Evolutionary conservation across 768 basidiomycete genomes (phyloP).

Genomic region (Tricholoma sp.): DNA sequence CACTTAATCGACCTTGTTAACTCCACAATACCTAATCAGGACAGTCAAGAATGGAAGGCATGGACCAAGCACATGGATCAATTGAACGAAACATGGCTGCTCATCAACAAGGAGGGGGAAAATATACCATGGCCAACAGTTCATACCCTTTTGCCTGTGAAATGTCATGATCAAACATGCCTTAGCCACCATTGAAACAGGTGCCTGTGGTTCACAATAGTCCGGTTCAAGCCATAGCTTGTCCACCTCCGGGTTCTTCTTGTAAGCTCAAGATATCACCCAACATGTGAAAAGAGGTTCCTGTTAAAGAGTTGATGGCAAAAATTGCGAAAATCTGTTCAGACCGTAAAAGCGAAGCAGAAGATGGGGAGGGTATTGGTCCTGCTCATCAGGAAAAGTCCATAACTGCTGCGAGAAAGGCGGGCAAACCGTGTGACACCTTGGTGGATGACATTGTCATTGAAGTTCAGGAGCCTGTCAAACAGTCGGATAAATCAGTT

Average conservation of each 20-base stretch:
- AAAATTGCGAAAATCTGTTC: not conserved
- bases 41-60: slow-evolving; percentile 9
- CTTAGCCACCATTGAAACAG: not conserved
- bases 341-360: slow-evolving; percentile 2
- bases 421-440: slow-evolving; percentile 7
- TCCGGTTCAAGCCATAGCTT: not conserved
- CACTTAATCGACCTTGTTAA: too few relatives aligned
- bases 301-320: not conserved
- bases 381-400: slow-evolving; percentile 5
- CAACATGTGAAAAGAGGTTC: not conserved
- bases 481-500: not conserved
- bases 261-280: not conserved
- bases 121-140: slow-evolving; percentile 10
- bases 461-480: slow-evolving; percentile 2
- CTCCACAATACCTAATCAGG: too few relatives aligned
- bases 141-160: not conserved
- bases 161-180: not conserved
- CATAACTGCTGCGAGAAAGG: slow-evolving; percentile 1
- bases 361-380: slow-evolving; percentile 6
- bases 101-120: slow-evolving; percentile 6
- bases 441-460: slow-evolving; percentile 9
- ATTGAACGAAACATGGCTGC: too few relatives aligned
- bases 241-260: not conserved
- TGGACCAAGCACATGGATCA: slow-evolving; percentile 15
- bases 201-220: not conserved